These are phyloP conservation scores for Cerioporus squamosus DNA, from an alignment of 1,284 basidiomycete species.

Conservation along the genomic window DNA sequence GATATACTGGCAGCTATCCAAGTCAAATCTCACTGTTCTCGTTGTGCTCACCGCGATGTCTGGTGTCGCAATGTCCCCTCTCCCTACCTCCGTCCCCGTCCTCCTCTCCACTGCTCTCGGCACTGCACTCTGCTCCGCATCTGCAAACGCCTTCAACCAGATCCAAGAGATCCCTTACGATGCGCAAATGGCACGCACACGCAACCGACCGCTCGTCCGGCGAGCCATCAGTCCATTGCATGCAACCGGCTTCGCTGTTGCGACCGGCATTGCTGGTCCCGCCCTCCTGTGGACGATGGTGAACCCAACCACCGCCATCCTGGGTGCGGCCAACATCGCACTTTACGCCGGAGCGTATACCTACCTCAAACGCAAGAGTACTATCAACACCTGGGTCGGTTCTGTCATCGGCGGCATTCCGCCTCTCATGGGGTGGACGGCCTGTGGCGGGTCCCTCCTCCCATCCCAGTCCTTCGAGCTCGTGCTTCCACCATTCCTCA, in stretches of 20 bases:
- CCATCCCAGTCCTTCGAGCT: constrained; percentile 66
- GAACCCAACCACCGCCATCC: constrained; percentile 85
- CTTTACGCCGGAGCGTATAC: constrained; percentile 96
- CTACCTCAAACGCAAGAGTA: constrained; percentile 87
- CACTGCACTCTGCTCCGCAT: constrained; percentile 89
- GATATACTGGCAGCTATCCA: constrained; percentile 86
- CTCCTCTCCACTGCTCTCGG: constrained; percentile 89
- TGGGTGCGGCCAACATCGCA: constrained; percentile 86
- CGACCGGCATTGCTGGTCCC: constrained; percentile 80
- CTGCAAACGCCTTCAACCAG: constrained; percentile 96
- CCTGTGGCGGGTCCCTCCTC: constrained; percentile 83
- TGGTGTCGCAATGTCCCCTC: constrained; percentile 90
- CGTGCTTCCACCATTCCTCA: constrained; percentile 58
- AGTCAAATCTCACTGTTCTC: constrained; percentile 87
- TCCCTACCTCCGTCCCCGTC: constrained; percentile 81
- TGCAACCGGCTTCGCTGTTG: constrained; percentile 79
- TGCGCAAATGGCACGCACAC: constrained; percentile 94
- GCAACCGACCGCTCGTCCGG: constrained; percentile 88
- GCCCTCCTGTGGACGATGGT: constrained; percentile 83
- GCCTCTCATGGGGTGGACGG: constrained; percentile 98
- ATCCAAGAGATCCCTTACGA: constrained; percentile 95
- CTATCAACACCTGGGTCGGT: constrained; percentile 96
- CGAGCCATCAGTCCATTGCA: constrained; percentile 85
- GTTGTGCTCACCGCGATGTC: constrained; percentile 93
- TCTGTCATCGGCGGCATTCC: constrained; percentile 92